A percentile compares a stretch with the other conserved stretches of the same genome.
phyloP scores from a whole-genome alignment of 2,329 filamentous ascomycete genomes.

The Trichoderma sp. region DNA sequence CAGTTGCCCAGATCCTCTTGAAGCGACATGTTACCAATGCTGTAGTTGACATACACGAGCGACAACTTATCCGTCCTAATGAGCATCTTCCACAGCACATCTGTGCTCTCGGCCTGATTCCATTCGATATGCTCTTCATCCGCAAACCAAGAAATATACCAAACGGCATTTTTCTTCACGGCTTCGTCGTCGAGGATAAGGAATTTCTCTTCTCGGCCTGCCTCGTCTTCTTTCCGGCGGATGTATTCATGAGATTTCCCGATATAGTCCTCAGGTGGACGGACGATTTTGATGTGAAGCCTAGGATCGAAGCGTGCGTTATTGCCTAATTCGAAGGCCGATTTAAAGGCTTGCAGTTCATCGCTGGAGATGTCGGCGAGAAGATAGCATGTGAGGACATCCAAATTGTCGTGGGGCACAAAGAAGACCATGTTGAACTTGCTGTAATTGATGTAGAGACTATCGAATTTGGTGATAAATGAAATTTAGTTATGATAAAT shows the following conservation, averaged over 20 bases:
- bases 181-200: slow-evolving; percentile 24
- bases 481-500: neutral
- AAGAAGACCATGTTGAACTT: slow-evolving; percentile 5
- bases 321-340: slow-evolving; percentile 24
- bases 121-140: neutral
- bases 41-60: slow-evolving; percentile 24
- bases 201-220: slow-evolving; percentile 22
- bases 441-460: neutral
- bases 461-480: neutral
- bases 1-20: slow-evolving; percentile 24
- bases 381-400: slow-evolving; percentile 1
- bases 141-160: slow-evolving; percentile 25
- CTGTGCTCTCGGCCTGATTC: slow-evolving; percentile 20
- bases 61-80: slow-evolving; percentile 24
- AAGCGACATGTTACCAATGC: slow-evolving; percentile 25
- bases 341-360: slow-evolving; percentile 20
- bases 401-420: neutral
- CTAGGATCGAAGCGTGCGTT: slow-evolving; percentile 22
- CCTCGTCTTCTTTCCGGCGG: slow-evolving; percentile 23
- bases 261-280: slow-evolving; percentile 23
- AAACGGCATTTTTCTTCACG: slow-evolving; percentile 19
- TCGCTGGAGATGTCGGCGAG: neutral
- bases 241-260: slow-evolving; percentile 25
- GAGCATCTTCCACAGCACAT: slow-evolving; percentile 26
- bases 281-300: slow-evolving; percentile 26